These are phyloP conservation scores for Escovopsis weberi DNA, from an alignment of 2,329 filamentous ascomycete genomes.

Conservation along the genomic window DNA sequence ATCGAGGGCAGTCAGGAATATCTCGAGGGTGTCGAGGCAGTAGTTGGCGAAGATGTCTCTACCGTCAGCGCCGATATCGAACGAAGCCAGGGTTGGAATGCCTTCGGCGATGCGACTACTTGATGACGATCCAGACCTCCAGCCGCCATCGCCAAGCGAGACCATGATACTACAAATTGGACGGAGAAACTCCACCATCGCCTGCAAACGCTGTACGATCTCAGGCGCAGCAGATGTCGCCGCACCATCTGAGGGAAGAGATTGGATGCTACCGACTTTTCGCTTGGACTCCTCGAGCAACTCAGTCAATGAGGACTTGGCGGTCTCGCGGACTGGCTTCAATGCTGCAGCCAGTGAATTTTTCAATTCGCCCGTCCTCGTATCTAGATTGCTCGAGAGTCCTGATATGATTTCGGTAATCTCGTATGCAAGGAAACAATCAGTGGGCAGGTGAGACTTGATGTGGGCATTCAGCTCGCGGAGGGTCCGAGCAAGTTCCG, in stretches of 20 bases:
- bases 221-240: constrained; percentile 66
- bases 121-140: constrained; percentile 44
- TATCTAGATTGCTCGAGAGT: constrained; percentile 66
- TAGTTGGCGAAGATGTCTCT: constrained; percentile 82
- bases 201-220: constrained; percentile 73
- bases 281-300: constrained; percentile 72
- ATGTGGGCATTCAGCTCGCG: constrained; percentile 84
- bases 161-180: constrained; percentile 84
- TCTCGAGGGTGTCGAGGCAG: constrained; percentile 75
- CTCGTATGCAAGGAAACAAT: constrained; percentile 92
- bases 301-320: constrained; percentile 70
- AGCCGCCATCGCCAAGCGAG: constrained; percentile 84
- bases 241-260: constrained; percentile 64
- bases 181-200: constrained; percentile 72
- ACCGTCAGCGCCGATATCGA: constrained; percentile 82
- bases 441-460: constrained; percentile 69
- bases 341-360: constrained; percentile 68
- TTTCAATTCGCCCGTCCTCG: constrained; percentile 75
- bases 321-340: constrained; percentile 82
- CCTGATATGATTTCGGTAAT: constrained; percentile 80
- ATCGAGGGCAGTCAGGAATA: constrained; percentile 61
- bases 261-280: constrained; percentile 48
- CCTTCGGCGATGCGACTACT: constrained; percentile 45
- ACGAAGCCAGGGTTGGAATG: constrained; percentile 57
- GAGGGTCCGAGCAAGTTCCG: constrained; percentile 72